phyloP scores from a whole-genome alignment of 2,329 filamentous ascomycete species.

The Beauveria pseudobassiana region DNA sequence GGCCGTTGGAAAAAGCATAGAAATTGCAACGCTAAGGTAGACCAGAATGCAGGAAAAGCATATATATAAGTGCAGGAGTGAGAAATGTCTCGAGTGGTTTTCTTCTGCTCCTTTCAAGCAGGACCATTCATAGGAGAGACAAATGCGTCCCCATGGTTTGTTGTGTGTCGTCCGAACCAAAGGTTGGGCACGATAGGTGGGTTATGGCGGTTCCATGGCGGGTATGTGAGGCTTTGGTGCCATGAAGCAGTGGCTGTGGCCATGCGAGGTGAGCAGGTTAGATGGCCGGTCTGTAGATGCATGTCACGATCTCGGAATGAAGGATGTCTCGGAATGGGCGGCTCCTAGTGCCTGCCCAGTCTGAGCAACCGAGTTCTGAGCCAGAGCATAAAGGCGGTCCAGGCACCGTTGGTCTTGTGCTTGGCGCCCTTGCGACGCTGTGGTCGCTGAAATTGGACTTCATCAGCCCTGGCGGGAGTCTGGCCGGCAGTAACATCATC shows the following conservation, averaged over 20 bases:
- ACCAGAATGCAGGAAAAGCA: conserved; percentile 2
- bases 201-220: neutral
- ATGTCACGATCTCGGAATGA: neutral
- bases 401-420: conserved; percentile 52
- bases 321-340: conserved; percentile 1
- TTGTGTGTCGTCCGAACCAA: neutral
- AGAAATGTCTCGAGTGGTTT: neutral
- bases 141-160: neutral
- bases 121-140: neutral
- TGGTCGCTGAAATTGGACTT: conserved; percentile 36
- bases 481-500: conserved; percentile 13
- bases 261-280: neutral
- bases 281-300: neutral
- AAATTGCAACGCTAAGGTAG: conserved; percentile 9
- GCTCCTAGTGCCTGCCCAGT: conserved; percentile 30
- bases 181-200: neutral
- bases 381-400: conserved; percentile 59
- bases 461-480: conserved; percentile 28
- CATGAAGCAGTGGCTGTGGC: neutral
- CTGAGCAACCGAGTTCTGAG: conserved; percentile 45
- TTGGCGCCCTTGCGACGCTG: conserved; percentile 43
- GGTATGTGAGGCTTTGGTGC: neutral
- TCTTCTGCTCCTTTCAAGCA: neutral
- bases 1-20: neutral
- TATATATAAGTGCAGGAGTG: neutral